Evolutionary conservation across 495 filamentous ascomycete species (phyloP).

Genomic region (Neurospora hispaniola): DNA sequence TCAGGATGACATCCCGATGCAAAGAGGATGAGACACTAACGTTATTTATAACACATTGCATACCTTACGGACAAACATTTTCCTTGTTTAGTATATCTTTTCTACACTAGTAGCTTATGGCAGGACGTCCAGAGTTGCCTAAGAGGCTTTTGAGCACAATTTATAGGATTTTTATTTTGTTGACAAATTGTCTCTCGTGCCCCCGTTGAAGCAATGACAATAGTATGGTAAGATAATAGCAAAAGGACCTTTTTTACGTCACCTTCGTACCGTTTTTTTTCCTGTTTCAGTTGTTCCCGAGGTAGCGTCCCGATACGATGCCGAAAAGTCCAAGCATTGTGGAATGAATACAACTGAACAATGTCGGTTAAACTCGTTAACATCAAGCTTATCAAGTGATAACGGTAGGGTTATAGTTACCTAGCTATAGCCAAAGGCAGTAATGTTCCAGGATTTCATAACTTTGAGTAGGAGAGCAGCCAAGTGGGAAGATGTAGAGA

Average conservation of each 20-base stretch:
- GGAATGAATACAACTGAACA: neutral
- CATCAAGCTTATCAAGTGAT: neutral
- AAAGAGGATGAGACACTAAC: neutral
- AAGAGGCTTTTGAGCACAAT: neutral
- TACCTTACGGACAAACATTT: neutral
- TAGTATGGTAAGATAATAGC: neutral
- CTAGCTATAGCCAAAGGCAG: neutral
- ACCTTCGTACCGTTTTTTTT: neutral
- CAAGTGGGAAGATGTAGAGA: neutral
- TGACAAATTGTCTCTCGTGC: neutral
- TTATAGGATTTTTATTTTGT: neutral
- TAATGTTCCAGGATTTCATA: neutral
- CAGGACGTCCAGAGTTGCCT: neutral
- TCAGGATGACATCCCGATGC: neutral
- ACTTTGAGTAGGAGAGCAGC: neutral
- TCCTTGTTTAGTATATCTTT: neutral
- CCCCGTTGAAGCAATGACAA: neutral
- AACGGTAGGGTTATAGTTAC: neutral
- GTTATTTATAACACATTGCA: neutral
- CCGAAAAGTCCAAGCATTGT: no score
- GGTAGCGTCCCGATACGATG: no score
- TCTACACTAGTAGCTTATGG: neutral
- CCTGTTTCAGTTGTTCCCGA: neutral
- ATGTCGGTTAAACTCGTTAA: neutral
- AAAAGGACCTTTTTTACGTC: neutral